Conservation (phyloP, 2,329 filamentous ascomycete genomes). For the Ophiocordyceps camponoti-saundersi region DNA sequence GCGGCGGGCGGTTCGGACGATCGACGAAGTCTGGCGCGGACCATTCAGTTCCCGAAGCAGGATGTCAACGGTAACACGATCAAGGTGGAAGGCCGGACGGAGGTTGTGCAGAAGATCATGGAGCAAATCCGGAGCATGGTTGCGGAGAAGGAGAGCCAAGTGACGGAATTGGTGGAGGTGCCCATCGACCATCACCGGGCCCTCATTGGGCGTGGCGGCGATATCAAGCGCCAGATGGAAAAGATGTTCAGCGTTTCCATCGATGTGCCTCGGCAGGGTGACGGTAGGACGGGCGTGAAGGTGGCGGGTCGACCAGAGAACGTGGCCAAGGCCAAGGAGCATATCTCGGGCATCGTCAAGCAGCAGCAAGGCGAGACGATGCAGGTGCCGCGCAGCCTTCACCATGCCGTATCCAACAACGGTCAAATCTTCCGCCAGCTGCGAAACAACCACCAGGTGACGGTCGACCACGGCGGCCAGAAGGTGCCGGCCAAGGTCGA, state of each 20-base stretch:
- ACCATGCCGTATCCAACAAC: slow-evolving; percentile 74
- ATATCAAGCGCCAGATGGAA: slow-evolving; percentile 72
- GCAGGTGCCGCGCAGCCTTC: slow-evolving; percentile 64
- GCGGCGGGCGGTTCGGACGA: slow-evolving; percentile 83
- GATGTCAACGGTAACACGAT: slow-evolving; percentile 71
- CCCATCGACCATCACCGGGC: slow-evolving; percentile 79
- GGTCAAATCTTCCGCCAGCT: slow-evolving; percentile 88
- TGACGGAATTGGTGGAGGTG: slow-evolving; percentile 63
- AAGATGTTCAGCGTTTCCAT: slow-evolving; percentile 71
- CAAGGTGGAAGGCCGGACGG: slow-evolving; percentile 70
- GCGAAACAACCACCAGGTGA: slow-evolving; percentile 71
- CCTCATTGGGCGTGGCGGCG: slow-evolving; percentile 83
- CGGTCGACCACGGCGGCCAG: slow-evolving; percentile 78
- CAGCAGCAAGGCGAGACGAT: slow-evolving; percentile 78
- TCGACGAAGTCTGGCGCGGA: slow-evolving; percentile 64
- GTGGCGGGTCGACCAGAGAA: slow-evolving; percentile 62
- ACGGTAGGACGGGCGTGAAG: slow-evolving; percentile 70
- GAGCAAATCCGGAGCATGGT: slow-evolving; percentile 69
- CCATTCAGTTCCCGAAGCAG: slow-evolving; percentile 86
- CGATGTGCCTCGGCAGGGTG: slow-evolving; percentile 82
- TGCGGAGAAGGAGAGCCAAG: slow-evolving; percentile 66
- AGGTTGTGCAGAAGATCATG: slow-evolving; percentile 78
- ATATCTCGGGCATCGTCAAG: slow-evolving; percentile 65
- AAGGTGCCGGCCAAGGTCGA: slow-evolving; percentile 54
- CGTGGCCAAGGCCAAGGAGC: slow-evolving; percentile 72